A percentile compares a stretch with the other conserved stretches of the same genome.
These are phyloP conservation scores for Zygosaccharomyces kombuchaensis DNA, from an alignment of 805 yeast species.

Conservation along the genomic window DNA sequence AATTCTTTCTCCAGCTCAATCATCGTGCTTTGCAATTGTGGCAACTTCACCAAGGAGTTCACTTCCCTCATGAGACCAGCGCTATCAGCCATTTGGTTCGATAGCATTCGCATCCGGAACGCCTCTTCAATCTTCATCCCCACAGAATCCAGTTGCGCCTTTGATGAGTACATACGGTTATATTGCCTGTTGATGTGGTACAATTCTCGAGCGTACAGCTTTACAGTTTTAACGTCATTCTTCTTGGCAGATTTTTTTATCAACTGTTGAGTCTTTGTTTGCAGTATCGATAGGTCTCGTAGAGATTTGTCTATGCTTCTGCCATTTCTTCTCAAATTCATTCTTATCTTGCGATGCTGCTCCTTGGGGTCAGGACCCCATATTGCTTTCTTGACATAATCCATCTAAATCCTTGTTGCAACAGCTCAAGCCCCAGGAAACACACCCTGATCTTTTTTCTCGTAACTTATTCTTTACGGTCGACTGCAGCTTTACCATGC, in stretches of 20 bases:
- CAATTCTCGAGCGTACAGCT: slow-evolving; percentile 76
- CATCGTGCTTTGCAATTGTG: slow-evolving; percentile 78
- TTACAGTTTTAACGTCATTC: slow-evolving; percentile 71
- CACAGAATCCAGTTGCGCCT: slow-evolving; percentile 81
- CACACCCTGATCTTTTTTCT: too few relatives aligned
- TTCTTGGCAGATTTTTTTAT: slow-evolving; percentile 73
- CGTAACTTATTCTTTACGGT: neutral
- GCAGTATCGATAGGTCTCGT: slow-evolving; percentile 58
- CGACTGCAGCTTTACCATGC: neutral
- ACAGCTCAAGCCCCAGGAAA: neutral
- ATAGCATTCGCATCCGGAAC: slow-evolving; percentile 76
- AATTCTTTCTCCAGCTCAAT: slow-evolving; percentile 82
- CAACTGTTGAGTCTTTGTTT: slow-evolving; percentile 71
- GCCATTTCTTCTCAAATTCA: slow-evolving; percentile 74
- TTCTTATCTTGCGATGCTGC: slow-evolving; percentile 71
- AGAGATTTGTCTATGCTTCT: slow-evolving; percentile 70
- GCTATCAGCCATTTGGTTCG: slow-evolving; percentile 73
- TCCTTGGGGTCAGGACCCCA: slow-evolving; percentile 98
- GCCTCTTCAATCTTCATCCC: slow-evolving; percentile 89
- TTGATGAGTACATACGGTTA: slow-evolving; percentile 67
- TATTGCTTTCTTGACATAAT: slow-evolving; percentile 75
- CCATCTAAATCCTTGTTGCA: slow-evolving; percentile 46
- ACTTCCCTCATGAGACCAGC: slow-evolving; percentile 86
- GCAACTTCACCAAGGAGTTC: slow-evolving; percentile 69
- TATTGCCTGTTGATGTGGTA: slow-evolving; percentile 70